Base-by-base conservation (phyloP, 75 land plant species). In the Sequoiadendron giganteum region DNA sequence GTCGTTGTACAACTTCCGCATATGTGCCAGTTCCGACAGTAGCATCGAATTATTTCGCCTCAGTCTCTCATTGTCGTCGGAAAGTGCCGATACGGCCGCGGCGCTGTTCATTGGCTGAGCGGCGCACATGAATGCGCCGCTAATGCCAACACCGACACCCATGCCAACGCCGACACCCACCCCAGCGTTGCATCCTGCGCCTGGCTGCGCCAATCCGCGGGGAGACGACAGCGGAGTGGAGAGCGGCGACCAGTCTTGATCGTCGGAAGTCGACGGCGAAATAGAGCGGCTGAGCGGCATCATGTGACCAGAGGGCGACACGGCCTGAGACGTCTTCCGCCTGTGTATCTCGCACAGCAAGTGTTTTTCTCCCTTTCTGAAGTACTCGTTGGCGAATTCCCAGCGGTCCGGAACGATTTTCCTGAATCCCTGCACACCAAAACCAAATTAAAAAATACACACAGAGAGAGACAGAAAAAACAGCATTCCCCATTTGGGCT, bases 371-470 rank as follows among this genome's bases (percentile, higher is more conserved):
- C 97, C 99, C 82, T 90, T 85, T 54, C 92, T 82, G 93, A 98
- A 98, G 88, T 89, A 94, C n/a, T 96, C 99, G 91, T 98, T 95
- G 2, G 99, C 95, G 86, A 98, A 98, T 85, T 98, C 99, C 99
- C 99, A 98, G 43, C 99, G 90, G 87, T 98, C 99, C 10, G 98
- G 95, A 16, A 95, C 95, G 45, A 98, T 91, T 89, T 98, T 98
- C 61, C 97, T 87, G 83, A 98, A 98, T 54, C 99, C 99, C 99
- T 97, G 90, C 56, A 43, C 49, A 68, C n/a, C 38, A 36, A 36
- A 36, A 55, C 16, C 14, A 55, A 32, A 43, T 13, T 3, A 18
- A 34, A 19, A 85, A 38, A 87, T n/a, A 1, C 0, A 25, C 3
- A 40, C 28, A 58, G 21, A n/a, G 2, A 21, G 2, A 47, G 38